Base-by-base conservation (phyloP, 441 rosid genomes). In the Geranium incanum region DNA sequence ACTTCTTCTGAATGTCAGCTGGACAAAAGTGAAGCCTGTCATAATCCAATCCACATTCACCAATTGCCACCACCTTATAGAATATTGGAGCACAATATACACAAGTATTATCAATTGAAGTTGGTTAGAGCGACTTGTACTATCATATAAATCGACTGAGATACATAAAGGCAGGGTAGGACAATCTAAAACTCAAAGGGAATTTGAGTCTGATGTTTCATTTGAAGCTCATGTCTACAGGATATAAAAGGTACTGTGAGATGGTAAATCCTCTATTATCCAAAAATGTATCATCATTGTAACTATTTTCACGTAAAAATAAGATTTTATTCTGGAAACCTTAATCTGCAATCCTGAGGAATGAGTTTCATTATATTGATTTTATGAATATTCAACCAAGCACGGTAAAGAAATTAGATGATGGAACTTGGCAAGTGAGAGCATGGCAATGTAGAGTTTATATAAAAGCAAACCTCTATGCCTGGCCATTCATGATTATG, bases 11-110 rank as follows among this genome's bases (percentile, higher is more conserved):
- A 78, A 84, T 78, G 37, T 85, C 95, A 45, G 83, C 66, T 9
- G 96, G 86, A 78, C 96, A 92, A 78, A 92, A 92, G 28, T 90
- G 97, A 85, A 95, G 92, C 79, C 97, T 85, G 82, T 94, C 97
- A 74, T 90, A 90, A 77, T 90, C 92, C 79, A 94, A 77, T 75
- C 99, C 99, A 74, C 99, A 92, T 82, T 94, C 97, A 65, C 99
- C 99, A 48, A 94, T 81, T 4, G 97, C 99, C 70, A 94, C 97
- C 74, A 90, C 96, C 96, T 90, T 71, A 67, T 70, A 62, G 36
- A 75, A 50, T 62, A 71, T 67, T 23, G 52, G 67, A 66, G 38
- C 3, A 36, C 48, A 52, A 66, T 36, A 72, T 11, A 55, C 18
- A 75, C 43, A 3, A 36, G 43, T 7, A 23, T 6, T 4, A 11